Evolutionary conservation across 2,329 filamentous ascomycete species (phyloP).

Genomic region (Ophiostoma sp.): DNA sequence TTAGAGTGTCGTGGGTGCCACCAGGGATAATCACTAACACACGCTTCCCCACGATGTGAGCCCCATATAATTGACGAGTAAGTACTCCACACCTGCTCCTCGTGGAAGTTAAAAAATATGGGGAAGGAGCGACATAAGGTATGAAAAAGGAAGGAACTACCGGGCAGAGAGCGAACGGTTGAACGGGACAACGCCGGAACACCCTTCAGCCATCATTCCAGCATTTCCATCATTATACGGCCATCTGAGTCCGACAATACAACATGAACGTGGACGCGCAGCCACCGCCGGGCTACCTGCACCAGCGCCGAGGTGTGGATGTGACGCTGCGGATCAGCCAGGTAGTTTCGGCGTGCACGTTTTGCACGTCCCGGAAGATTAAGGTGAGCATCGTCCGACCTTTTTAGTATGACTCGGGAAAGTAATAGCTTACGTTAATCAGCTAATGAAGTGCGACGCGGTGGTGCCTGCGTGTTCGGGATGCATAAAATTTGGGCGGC

Average conservation of each 20-base stretch:
- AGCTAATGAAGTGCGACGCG: conserved; percentile 25
- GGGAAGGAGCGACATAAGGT: background rate
- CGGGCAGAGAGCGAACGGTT: background rate
- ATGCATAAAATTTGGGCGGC: conserved; percentile 28
- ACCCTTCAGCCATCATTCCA: background rate
- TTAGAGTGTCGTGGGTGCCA: background rate
- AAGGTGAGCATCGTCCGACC: conserved; percentile 16
- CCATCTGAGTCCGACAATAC: background rate
- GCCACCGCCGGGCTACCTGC: background rate
- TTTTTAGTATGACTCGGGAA: too few species aligned
- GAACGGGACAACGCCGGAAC: background rate
- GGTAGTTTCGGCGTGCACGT: conserved; percentile 28
- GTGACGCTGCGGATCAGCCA: conserved; percentile 23
- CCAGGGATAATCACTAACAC: background rate
- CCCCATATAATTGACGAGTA: background rate
- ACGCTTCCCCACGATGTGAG: background rate
- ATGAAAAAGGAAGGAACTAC: conserved; percentile 9
- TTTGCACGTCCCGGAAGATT: conserved; percentile 29
- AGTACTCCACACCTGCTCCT: background rate
- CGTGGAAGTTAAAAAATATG: background rate
- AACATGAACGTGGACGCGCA: background rate
- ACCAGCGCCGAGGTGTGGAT: conserved; percentile 1
- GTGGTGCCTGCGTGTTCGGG: conserved; percentile 26
- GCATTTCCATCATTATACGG: background rate
- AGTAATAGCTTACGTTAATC: background rate